Evolutionary conservation across 2,329 filamentous ascomycete species (phyloP), one percentile per base, ranked within the genome.

Genomic region (Scedosporium dehoogii): DNA sequence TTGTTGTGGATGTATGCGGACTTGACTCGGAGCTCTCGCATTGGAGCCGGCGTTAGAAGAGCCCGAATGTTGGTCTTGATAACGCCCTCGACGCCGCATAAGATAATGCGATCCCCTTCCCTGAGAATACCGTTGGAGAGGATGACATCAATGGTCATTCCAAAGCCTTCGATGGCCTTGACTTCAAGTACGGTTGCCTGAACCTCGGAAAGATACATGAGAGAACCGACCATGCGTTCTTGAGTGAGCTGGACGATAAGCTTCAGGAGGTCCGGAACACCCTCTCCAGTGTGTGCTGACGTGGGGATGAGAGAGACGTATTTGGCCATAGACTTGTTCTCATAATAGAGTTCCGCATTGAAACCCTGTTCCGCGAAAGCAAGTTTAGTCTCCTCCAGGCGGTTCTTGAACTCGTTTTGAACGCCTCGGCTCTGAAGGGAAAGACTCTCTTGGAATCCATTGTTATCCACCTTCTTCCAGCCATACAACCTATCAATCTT

Each of bases 401-500:
- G 88, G 73, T 94, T 93, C 70, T 85, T 85, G 79, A 99, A 99
- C 75, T 99, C 94, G 74, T 91, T 91, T 77, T 96, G 90, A 10
- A 97, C 92, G 60, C 89, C 88, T 78, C 93, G 94, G 79, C 86
- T 96, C 78, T 99, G 94, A 70, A 96, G 82, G 48, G 85, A 85
- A 73, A 99, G 80, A 76, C 89, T 93, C 74, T 97, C 93, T 71
- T 91, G 87, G 84, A 99, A 97, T 64, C 94, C 94, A 73, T 99
- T 99, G 84, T 99, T 96, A 71, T 94, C 92, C 65, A 97, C 91
- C 79, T 93, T 92, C 82, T 96, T 96, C 94, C 96, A 99, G 73
- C 91, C 92, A 73, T 97, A 99, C 16, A 99, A 86, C 85, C 94
- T 92, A 85, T 99, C 94, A 68, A 99, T 97, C 82, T 99, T 99